phyloP scores from a whole-genome alignment of 179 eudicot species.

The Drosera spatulata region DNA sequence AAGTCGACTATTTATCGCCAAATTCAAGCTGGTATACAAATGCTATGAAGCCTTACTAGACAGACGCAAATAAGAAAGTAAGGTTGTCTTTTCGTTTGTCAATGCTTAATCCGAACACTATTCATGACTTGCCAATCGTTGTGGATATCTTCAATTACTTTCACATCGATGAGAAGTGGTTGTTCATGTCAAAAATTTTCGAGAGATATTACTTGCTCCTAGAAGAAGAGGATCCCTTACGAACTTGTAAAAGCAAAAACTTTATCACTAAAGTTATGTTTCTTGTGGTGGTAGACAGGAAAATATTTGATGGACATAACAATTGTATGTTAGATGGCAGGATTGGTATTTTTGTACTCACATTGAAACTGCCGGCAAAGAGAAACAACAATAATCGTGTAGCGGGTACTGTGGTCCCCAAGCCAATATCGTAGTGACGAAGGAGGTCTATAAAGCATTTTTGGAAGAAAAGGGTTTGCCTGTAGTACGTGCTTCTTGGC shows the following conservation, averaged over 20 bases:
- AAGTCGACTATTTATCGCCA: too few species aligned
- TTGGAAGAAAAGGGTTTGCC: background rate
- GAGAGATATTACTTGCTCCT: constrained; percentile 3
- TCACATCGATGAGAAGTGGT: constrained; percentile 3
- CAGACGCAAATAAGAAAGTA: background rate
- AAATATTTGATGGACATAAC: background rate
- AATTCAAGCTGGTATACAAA: too few species aligned
- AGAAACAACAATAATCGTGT: background rate
- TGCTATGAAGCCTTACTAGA: constrained; percentile 3
- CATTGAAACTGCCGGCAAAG: background rate
- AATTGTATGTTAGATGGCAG: background rate
- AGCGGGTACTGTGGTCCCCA: background rate
- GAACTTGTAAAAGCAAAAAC: constrained; percentile 14
- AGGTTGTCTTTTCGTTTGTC: background rate
- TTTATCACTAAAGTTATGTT: constrained; percentile 17
- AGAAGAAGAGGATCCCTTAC: background rate
- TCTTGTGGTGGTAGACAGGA: constrained; percentile 7
- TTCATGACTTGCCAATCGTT: background rate
- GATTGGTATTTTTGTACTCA: background rate
- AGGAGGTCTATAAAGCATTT: too few species aligned
- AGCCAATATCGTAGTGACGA: background rate
- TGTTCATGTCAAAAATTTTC: background rate
- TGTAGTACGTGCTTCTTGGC: background rate
- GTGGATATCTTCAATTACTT: constrained; percentile 3
- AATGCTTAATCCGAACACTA: background rate